A percentile compares a stretch with the other conserved stretches of the same genome.
These are phyloP conservation scores for Talaromyces stipitatus DNA, from an alignment of 495 filamentous ascomycete species.

Conservation along the genomic window DNA sequence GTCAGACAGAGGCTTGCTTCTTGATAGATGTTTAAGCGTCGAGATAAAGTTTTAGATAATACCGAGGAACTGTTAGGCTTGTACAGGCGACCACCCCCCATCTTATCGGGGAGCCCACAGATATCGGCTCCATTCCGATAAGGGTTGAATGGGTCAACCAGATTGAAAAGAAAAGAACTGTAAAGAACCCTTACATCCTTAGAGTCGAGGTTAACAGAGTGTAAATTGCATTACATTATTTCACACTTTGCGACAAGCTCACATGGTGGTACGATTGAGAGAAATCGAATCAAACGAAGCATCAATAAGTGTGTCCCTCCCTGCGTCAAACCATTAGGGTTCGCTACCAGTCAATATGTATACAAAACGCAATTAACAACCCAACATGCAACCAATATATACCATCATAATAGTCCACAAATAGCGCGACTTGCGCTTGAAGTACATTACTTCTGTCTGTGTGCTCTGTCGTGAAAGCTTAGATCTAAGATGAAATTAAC, in stretches of 20 bases:
- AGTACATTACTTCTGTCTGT: background rate
- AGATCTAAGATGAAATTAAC: constrained; percentile 4
- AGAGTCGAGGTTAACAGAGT: too few species aligned
- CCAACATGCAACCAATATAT: background rate
- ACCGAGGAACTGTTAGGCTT: too few species aligned
- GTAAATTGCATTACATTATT: too few species aligned
- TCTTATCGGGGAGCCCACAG: too few species aligned
- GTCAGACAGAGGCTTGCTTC: background rate
- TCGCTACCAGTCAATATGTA: background rate
- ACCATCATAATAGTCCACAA: background rate
- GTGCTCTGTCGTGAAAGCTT: background rate
- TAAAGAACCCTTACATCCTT: too few species aligned
- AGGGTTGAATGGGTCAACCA: too few species aligned
- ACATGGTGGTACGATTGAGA: too few species aligned
- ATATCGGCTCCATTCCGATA: too few species aligned
- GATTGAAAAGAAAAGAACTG: too few species aligned
- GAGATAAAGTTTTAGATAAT: background rate
- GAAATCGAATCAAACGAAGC: background rate
- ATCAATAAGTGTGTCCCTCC: background rate
- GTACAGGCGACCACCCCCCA: too few species aligned
- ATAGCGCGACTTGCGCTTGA: background rate
- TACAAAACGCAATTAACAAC: background rate
- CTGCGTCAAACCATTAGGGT: background rate
- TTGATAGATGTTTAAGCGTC: background rate
- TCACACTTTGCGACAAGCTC: too few species aligned